phyloP scores from a whole-genome alignment of 768 basidiomycete species.

The Rhodotorula sphaerocarpa region DNA sequence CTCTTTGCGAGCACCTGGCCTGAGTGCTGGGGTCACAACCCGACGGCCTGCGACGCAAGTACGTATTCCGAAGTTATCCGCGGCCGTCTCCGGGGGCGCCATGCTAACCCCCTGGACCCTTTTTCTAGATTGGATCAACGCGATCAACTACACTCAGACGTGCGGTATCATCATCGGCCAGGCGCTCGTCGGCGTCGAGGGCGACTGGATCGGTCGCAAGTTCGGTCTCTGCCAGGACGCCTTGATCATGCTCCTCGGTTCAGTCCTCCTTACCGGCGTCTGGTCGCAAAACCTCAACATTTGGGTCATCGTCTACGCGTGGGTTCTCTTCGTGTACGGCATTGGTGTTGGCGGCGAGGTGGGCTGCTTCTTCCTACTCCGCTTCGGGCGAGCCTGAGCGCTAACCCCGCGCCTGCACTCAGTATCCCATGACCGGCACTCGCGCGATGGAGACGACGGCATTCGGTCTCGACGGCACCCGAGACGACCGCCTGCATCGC shows the following conservation, averaged over 20 bases:
- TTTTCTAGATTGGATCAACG: constrained; percentile 41
- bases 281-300: constrained; percentile 45
- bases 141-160: constrained; percentile 45
- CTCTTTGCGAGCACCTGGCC: constrained; percentile 45
- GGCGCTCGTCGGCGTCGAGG: constrained; percentile 29
- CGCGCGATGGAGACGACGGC: constrained; percentile 43
- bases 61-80: too few species aligned
- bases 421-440: constrained; percentile 47
- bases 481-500: constrained; percentile 46
- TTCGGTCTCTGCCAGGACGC: constrained; percentile 41
- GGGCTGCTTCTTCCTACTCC: background rate
- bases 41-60: constrained; percentile 38
- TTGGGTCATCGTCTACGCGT: constrained; percentile 46
- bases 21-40: constrained; percentile 41
- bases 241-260: constrained; percentile 45
- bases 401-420: constrained; percentile 21
- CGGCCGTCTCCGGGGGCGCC: too few species aligned
- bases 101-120: too few species aligned
- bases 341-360: constrained; percentile 40
- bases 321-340: constrained; percentile 46
- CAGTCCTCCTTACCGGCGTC: constrained; percentile 47
- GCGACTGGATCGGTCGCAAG: constrained; percentile 46
- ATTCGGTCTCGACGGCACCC: constrained; percentile 36
- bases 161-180: constrained; percentile 45
- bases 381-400: background rate